phyloP scores from a whole-genome alignment of 2,329 filamentous ascomycete genomes.

The Mariannaea sp. region DNA sequence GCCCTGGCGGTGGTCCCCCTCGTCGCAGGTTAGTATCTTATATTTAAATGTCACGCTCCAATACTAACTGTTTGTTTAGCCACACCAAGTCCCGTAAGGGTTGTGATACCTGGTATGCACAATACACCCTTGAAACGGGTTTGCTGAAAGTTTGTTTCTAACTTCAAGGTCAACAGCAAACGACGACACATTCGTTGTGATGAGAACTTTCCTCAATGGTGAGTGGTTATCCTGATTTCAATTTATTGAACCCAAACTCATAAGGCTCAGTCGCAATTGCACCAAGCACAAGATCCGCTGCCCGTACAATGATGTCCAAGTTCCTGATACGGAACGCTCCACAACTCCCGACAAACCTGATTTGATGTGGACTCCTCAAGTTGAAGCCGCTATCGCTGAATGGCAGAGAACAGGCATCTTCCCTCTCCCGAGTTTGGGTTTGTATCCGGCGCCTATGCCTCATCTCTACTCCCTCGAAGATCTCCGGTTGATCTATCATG shows the following conservation, averaged over 20 bases:
- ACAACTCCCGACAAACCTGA: constrained; percentile 66
- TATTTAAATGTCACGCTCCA: constrained; percentile 14
- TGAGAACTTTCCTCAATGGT: constrained; percentile 98
- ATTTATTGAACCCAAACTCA: neutral
- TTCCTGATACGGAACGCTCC: constrained; percentile 63
- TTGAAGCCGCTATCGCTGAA: constrained; percentile 77
- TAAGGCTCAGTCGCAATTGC: constrained; percentile 80
- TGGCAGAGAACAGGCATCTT: constrained; percentile 87
- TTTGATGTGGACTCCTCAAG: constrained; percentile 84
- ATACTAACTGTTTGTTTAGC: constrained; percentile 53
- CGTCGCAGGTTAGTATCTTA: constrained; percentile 64
- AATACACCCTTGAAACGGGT: constrained; percentile 4
- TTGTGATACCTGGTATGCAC: constrained; percentile 81
- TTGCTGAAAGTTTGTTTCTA: constrained; percentile 8
- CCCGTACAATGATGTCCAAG: constrained; percentile 90
- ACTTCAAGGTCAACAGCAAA: constrained; percentile 61
- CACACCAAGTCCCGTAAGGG: constrained; percentile 99
- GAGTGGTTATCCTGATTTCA: constrained; percentile 40
- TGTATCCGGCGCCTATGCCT: constrained; percentile 76
- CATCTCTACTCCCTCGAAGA: constrained; percentile 76
- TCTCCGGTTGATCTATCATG: constrained; percentile 86
- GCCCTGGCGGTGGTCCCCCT: constrained; percentile 92
- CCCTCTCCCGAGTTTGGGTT: constrained; percentile 79
- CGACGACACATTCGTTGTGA: constrained; percentile 96
- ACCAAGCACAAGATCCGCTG: constrained; percentile 99